Evolutionary conservation across 2,329 filamentous ascomycete species (phyloP).

Genomic region (Phaeosphaeria sp.): DNA sequence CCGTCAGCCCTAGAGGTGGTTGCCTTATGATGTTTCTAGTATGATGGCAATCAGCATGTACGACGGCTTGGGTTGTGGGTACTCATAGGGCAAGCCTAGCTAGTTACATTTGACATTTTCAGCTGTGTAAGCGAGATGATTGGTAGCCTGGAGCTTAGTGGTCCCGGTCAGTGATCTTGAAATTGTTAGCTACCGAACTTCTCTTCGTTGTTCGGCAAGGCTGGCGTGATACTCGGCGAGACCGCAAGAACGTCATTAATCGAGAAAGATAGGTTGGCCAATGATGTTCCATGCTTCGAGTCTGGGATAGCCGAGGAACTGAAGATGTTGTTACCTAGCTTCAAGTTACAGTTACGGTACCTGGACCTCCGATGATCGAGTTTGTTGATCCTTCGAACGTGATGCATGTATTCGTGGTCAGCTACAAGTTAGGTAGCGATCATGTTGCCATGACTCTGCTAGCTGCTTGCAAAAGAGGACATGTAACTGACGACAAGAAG

Average conservation of each 20-base stretch:
- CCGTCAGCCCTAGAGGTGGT: not conserved
- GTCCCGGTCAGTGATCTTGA: slow-evolving; percentile 24
- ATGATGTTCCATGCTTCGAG: not conserved
- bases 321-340: not conserved
- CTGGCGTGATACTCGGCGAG: not conserved
- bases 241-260: not conserved
- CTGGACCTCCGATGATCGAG: not conserved
- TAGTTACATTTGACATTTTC: not conserved
- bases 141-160: slow-evolving; percentile 9
- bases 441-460: not conserved
- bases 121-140: slow-evolving; percentile 5
- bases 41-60: not conserved
- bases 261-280: not conserved
- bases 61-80: not conserved
- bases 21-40: not conserved
- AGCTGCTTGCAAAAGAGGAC: not conserved
- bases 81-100: not conserved
- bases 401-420: not conserved
- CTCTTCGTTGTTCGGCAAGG: not conserved
- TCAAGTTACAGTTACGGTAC: not conserved
- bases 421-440: not conserved
- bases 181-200: slow-evolving; percentile 31
- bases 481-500: not conserved
- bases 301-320: not conserved
- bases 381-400: not conserved